Conservation (phyloP, 140 eudicot genomes). For the Senecio squalidus region DNA sequence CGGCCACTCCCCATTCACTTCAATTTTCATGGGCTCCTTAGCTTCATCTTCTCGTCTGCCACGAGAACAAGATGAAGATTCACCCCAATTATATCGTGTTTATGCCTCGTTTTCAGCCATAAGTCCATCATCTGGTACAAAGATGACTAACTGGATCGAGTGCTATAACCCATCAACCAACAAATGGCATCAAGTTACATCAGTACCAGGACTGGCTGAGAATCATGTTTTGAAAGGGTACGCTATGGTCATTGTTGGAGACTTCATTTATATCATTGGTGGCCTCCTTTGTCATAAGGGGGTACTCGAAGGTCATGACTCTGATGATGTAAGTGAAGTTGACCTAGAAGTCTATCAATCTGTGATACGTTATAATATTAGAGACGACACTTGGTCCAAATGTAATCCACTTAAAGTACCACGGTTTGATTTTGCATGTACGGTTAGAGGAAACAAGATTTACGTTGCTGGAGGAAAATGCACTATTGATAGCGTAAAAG, state of each 20-base stretch:
- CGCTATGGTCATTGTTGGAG: constrained; percentile 45
- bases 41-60: constrained; percentile 26
- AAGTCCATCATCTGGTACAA: constrained; percentile 11
- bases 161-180: constrained; percentile 37
- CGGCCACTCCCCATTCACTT: constrained; percentile 18
- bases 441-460: constrained; percentile 35
- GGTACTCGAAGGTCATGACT: background rate
- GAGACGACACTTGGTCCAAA: constrained; percentile 25
- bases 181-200: constrained; percentile 38
- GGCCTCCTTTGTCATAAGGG: constrained; percentile 38
- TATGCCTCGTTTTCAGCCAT: constrained; percentile 54
- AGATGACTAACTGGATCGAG: constrained; percentile 44
- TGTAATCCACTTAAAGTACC: constrained; percentile 36
- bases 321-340: constrained; percentile 9
- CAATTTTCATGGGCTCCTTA: constrained; percentile 43
- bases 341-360: constrained; percentile 22
- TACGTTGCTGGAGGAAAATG: constrained; percentile 60
- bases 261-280: constrained; percentile 46
- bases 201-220: constrained; percentile 41
- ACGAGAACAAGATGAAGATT: constrained; percentile 11
- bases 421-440: constrained; percentile 52
- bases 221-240: constrained; percentile 41
- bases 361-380: constrained; percentile 34
- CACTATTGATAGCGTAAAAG: constrained; percentile 27
- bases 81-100: constrained; percentile 33